Percentiles rank a stretch among this genome's conserved stretches.
Evolutionary conservation across 2,329 filamentous ascomycete species (phyloP).

Genomic region (Curvularia lunata): DNA sequence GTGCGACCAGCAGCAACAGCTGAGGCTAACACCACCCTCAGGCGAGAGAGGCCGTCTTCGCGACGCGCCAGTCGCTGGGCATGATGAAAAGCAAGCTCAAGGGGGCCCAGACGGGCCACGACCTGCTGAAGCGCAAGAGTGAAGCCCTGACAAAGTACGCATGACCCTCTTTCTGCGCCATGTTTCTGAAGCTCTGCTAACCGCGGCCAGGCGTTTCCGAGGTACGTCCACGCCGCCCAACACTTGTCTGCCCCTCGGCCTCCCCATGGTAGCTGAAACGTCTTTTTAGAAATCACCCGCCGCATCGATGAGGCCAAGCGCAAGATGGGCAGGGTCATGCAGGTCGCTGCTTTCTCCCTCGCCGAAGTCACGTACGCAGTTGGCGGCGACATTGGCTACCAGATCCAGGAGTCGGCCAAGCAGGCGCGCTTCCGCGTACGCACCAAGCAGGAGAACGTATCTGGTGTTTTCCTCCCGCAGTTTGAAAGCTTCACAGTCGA

Average conservation of each 20-base stretch:
- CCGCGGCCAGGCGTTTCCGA: conserved; percentile 75
- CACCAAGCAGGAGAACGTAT: conserved; percentile 98
- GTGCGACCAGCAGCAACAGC: conserved; percentile 23
- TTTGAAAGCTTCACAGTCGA: conserved; percentile 93
- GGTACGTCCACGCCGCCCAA: conserved; percentile 60
- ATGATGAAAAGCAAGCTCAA: conserved; percentile 99
- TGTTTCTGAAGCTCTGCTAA: conserved; percentile 21
- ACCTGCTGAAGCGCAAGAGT: conserved; percentile 94
- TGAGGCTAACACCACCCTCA: conserved; percentile 51
- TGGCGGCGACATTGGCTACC: conserved; percentile 90
- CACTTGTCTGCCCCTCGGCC: conserved; percentile 4
- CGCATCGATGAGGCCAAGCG: conserved; percentile 98
- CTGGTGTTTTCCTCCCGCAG: conserved; percentile 88
- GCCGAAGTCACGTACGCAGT: conserved; percentile 98
- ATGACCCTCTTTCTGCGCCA: conserved; percentile 5
- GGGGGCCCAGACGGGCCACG: conserved; percentile 78
- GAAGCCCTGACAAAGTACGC: conserved; percentile 94
- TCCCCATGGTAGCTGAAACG: conserved; percentile 31
- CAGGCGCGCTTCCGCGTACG: conserved; percentile 90
- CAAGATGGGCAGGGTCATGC: conserved; percentile 99
- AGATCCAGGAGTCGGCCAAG: conserved; percentile 95
- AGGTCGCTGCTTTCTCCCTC: conserved; percentile 96
- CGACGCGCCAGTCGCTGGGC: conserved; percentile 94
- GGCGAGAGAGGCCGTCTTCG: conserved; percentile 96
- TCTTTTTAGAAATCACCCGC: conserved; percentile 76